Evolutionary conservation across 2,329 filamentous ascomycete genomes (phyloP).

Genomic region (Leptographium lundbergii): DNA sequence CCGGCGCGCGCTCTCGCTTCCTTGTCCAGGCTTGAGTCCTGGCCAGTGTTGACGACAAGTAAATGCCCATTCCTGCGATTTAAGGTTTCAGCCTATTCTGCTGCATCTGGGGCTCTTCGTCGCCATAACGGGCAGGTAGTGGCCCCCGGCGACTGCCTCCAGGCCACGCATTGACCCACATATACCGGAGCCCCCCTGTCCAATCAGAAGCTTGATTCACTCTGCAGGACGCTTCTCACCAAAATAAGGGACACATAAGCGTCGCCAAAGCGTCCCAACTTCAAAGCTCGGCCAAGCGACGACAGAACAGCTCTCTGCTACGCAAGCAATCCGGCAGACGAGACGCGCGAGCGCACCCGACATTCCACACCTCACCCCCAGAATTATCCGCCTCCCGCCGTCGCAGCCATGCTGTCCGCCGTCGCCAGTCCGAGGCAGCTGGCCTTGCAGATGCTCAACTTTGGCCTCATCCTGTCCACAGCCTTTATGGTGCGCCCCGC

Average conservation of each 20-base stretch:
- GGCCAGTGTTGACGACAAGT: no score
- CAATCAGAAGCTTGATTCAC: neutral
- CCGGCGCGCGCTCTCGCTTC: no score
- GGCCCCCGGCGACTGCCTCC: no score
- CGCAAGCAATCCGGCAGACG: neutral
- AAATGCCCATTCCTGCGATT: no score
- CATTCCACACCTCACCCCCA: neutral
- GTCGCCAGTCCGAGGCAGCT: slow-evolving; percentile 69
- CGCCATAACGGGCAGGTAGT: no score
- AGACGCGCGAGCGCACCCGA: neutral
- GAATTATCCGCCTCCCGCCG: neutral
- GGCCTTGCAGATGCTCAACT: slow-evolving; percentile 74
- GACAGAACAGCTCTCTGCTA: neutral
- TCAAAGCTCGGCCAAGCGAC: no score
- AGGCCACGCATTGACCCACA: no score
- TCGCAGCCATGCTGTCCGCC: slow-evolving; percentile 47
- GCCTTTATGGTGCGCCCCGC: slow-evolving; percentile 65
- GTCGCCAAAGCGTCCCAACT: no score
- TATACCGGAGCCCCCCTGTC: neutral
- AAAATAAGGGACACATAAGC: neutral
- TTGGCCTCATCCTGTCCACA: slow-evolving; percentile 77
- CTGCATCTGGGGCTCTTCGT: no score
- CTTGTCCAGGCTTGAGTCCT: no score
- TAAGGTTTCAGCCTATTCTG: no score
- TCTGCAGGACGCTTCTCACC: neutral